These are phyloP conservation scores for Alternaria sp. DNA, from an alignment of 2,329 filamentous ascomycete species.

Conservation along the genomic window DNA sequence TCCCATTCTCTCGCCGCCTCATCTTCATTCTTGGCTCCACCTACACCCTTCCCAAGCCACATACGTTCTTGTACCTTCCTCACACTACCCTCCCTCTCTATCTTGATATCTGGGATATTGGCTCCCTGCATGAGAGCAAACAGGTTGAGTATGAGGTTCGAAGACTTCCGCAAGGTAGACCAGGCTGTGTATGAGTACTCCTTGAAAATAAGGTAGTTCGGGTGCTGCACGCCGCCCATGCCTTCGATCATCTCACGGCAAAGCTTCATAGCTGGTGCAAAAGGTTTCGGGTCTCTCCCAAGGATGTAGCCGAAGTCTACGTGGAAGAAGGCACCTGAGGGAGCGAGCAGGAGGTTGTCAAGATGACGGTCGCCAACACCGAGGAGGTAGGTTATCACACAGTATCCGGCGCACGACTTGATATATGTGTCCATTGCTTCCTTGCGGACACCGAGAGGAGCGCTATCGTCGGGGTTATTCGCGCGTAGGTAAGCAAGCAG, in stretches of 20 bases:
- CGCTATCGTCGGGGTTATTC: conserved; percentile 85
- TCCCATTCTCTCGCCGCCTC: conserved; percentile 90
- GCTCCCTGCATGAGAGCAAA: conserved; percentile 98
- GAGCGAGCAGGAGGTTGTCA: conserved; percentile 90
- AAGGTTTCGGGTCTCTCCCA: conserved; percentile 94
- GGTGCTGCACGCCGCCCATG: conserved; percentile 85
- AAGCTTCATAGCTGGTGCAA: conserved; percentile 95
- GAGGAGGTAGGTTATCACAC: conserved; percentile 96
- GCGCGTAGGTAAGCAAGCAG: conserved; percentile 83
- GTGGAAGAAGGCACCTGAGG: conserved; percentile 95
- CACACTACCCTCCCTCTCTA: conserved; percentile 92
- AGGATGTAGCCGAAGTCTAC: conserved; percentile 98
- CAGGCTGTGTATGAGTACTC: conserved; percentile 97
- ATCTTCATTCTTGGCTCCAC: conserved; percentile 72
- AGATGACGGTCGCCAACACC: conserved; percentile 95
- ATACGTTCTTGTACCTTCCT: conserved; percentile 95
- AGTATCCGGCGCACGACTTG: conserved; percentile 95
- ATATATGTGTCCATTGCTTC: conserved; percentile 95
- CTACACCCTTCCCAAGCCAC: conserved; percentile 70
- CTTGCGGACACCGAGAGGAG: conserved; percentile 85
- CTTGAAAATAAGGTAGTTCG: conserved; percentile 88
- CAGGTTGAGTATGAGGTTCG: conserved; percentile 89
- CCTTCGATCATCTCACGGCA: conserved; percentile 98
- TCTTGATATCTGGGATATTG: conserved; percentile 92
- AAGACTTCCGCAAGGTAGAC: conserved; percentile 86